These are phyloP conservation scores for Aspergillus terreus DNA, from an alignment of 2,329 filamentous ascomycete species.

Conservation along the genomic window DNA sequence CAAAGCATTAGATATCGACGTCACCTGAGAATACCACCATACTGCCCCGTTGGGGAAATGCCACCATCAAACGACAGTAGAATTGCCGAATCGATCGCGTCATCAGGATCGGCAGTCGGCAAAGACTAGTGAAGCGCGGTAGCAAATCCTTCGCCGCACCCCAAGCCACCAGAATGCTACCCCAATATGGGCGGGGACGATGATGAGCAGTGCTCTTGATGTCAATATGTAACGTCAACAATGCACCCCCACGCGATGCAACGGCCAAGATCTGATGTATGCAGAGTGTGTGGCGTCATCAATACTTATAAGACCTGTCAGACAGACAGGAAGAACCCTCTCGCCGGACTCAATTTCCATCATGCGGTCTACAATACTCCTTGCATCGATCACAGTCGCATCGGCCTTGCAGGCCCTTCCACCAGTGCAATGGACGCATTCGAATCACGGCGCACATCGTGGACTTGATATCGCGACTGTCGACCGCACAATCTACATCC, in stretches of 20 bases:
- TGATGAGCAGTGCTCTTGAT: not conserved
- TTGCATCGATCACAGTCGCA: not conserved
- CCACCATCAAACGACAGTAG: not conserved
- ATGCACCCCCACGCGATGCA: constrained; percentile 4
- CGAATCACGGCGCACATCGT: not conserved
- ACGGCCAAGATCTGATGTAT: not conserved
- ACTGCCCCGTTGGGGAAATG: not conserved
- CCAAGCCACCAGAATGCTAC: not conserved
- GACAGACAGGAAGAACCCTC: not conserved
- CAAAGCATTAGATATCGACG: no score
- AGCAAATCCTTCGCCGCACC: not conserved
- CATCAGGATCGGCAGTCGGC: not conserved
- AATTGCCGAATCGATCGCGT: not conserved
- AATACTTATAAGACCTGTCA: not conserved
- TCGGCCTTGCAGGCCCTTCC: constrained; percentile 4
- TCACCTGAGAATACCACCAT: not conserved
- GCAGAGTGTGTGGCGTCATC: not conserved
- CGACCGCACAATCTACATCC: constrained; percentile 34
- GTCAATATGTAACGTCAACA: constrained; percentile 2
- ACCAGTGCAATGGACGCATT: not conserved
- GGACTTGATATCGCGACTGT: not conserved
- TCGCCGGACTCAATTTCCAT: not conserved
- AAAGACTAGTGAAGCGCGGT: not conserved
- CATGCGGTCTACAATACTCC: not conserved
- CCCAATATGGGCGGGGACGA: not conserved